Evolutionary conservation across 1,284 basidiomycete genomes (phyloP).

Genomic region (Cryptococcus sp.): DNA sequence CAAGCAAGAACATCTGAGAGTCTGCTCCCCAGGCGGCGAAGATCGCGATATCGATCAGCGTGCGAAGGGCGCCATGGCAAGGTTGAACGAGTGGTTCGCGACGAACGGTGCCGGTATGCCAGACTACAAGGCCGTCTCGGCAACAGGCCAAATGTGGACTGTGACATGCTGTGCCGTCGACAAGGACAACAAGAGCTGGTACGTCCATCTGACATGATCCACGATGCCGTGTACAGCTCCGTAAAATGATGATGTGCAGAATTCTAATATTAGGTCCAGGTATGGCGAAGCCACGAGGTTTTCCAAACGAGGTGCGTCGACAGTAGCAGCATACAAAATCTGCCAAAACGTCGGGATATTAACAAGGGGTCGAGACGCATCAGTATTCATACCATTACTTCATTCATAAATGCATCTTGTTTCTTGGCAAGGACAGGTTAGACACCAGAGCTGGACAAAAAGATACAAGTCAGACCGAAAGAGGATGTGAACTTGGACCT

Average conservation of each 20-base stretch:
- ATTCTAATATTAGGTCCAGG: conserved; percentile 10
- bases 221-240: background rate
- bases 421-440: no score
- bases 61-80: conserved; percentile 23
- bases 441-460: no score
- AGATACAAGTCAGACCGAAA: background rate
- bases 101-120: conserved; percentile 22
- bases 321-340: conserved; percentile 39
- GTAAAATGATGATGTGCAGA: no score
- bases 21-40: background rate
- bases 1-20: conserved; percentile 14
- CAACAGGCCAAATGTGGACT: conserved; percentile 17
- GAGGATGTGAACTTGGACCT: conserved; percentile 22
- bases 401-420: background rate
- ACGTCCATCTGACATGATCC: conserved; percentile 8
- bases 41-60: conserved; percentile 17
- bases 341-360: conserved; percentile 20
- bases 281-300: conserved; percentile 27
- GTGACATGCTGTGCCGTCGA: conserved; percentile 15
- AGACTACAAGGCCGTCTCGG: conserved; percentile 8
- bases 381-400: background rate
- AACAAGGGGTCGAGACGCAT: background rate
- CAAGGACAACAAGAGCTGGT: conserved; percentile 23
- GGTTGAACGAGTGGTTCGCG: conserved; percentile 30
- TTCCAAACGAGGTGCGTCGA: conserved; percentile 34